Conservation (phyloP, 2,329 filamentous ascomycete genomes). For the Gyromitra esculenta region DNA sequence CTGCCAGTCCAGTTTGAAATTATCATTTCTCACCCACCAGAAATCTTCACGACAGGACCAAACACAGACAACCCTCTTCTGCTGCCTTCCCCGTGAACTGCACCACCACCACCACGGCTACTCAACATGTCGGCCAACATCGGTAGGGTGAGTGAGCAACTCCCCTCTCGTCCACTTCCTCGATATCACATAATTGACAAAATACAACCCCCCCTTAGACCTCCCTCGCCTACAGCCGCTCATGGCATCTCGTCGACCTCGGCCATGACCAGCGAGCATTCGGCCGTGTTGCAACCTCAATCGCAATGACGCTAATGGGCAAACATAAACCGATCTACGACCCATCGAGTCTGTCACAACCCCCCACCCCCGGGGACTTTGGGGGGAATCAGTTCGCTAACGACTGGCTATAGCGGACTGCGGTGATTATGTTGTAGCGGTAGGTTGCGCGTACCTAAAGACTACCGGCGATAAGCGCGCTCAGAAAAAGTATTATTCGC, state of each 20-base stretch:
- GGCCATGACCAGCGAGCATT: constrained; percentile 77
- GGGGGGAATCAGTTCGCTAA: constrained; percentile 9
- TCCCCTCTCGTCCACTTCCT: constrained; percentile 78
- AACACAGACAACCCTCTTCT: neutral
- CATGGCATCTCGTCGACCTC: constrained; percentile 91
- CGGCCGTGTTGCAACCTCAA: constrained; percentile 86
- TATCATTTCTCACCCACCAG: constrained; percentile 3
- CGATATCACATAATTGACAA: constrained; percentile 64
- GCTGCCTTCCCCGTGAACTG: neutral
- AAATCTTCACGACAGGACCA: neutral
- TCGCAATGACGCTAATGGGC: constrained; percentile 90
- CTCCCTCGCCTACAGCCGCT: constrained; percentile 91
- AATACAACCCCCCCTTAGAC: constrained; percentile 69
- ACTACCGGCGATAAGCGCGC: constrained; percentile 90
- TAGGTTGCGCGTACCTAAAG: constrained; percentile 85
- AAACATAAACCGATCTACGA: constrained; percentile 99
- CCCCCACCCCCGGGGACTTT: neutral
- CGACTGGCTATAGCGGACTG: constrained; percentile 72
- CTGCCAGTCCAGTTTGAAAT: neutral
- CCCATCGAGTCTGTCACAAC: constrained; percentile 71
- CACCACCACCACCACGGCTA: constrained; percentile 5
- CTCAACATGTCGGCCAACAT: constrained; percentile 78
- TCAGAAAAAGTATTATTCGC: constrained; percentile 95
- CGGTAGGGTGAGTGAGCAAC: constrained; percentile 70
- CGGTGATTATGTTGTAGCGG: constrained; percentile 97